These are phyloP conservation scores for Helichrysum umbraculigerum DNA, from an alignment of 129 eudicot species.

Conservation along the genomic window DNA sequence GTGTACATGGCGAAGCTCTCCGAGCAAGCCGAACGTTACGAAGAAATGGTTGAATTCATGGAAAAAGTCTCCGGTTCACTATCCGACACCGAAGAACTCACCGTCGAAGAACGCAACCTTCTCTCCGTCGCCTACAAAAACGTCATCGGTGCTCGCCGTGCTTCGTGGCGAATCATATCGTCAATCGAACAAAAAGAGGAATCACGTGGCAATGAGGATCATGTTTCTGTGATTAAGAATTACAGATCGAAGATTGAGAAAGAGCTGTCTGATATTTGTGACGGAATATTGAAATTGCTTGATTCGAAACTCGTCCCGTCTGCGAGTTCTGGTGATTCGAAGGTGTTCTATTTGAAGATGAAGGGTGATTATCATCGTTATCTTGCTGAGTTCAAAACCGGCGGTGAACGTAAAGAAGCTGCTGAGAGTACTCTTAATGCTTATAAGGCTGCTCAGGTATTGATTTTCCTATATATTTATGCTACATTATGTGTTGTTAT, in stretches of 20 bases:
- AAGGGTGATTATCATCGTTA: constrained; percentile 86
- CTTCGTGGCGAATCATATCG: constrained; percentile 84
- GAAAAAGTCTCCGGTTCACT: constrained; percentile 58
- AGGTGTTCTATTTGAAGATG: constrained; percentile 77
- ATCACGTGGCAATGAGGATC: constrained; percentile 62
- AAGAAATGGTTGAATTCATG: constrained; percentile 81
- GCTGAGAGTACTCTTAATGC: constrained; percentile 84
- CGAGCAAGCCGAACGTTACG: constrained; percentile 83
- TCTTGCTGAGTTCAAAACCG: constrained; percentile 76
- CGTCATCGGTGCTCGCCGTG: constrained; percentile 78
- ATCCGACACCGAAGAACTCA: constrained; percentile 54
- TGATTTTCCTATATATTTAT: not conserved
- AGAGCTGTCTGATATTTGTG: constrained; percentile 60
- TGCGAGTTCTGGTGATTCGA: constrained; percentile 57
- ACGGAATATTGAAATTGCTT: constrained; percentile 62
- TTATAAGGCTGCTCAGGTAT: constrained; percentile 83
- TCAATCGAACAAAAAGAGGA: constrained; percentile 83
- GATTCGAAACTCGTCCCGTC: constrained; percentile 58
- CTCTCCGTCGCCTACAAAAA: constrained; percentile 80
- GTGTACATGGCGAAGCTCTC: constrained; percentile 74
- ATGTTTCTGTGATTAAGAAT: constrained; percentile 46
- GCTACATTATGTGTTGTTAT: not conserved
- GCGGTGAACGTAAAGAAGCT: constrained; percentile 66
- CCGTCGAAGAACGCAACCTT: constrained; percentile 73
- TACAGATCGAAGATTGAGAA: constrained; percentile 71